Conservation (phyloP, 2,329 filamentous ascomycete genomes). For the Leptosphaerulina australis region DNA sequence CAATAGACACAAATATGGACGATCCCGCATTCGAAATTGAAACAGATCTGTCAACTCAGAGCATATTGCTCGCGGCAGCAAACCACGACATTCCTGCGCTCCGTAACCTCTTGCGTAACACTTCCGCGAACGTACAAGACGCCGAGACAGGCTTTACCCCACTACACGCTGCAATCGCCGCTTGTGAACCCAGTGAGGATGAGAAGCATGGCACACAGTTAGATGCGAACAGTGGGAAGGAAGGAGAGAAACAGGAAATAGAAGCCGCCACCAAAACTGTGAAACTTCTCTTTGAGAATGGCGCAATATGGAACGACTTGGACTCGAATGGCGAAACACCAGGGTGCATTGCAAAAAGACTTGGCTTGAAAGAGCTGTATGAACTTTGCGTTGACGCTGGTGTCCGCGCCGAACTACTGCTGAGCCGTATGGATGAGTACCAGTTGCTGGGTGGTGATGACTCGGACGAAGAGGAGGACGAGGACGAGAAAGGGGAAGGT, state of each 20-base stretch:
- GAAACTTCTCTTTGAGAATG: conserved; percentile 78
- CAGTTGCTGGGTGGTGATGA: conserved; percentile 69
- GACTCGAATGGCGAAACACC: conserved; percentile 87
- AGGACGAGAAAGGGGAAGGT: conserved; percentile 44
- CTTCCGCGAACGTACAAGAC: conserved; percentile 77
- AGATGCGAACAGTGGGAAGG: conserved; percentile 33
- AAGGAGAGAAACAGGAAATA: conserved; percentile 44
- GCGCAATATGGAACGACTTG: conserved; percentile 97
- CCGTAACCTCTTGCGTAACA: conserved; percentile 69
- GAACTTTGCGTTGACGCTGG: conserved; percentile 86
- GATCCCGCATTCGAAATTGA: conserved; percentile 46
- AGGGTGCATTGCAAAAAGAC: conserved; percentile 76
- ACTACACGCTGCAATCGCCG: conserved; percentile 86
- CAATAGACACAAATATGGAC: conserved; percentile 30
- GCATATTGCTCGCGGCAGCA: conserved; percentile 69
- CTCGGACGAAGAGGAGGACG: conserved; percentile 55
- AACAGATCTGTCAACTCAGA: conserved; percentile 58
- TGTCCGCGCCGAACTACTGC: conserved; percentile 84
- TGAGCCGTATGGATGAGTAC: conserved; percentile 82
- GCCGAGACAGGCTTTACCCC: conserved; percentile 84
- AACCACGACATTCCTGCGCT: conserved; percentile 72
- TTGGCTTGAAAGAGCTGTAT: conserved; percentile 76
- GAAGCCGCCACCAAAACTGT: conserved; percentile 70
- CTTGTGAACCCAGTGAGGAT: conserved; percentile 55
- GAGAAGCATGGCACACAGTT: conserved; percentile 39